Evolutionary conservation across 2,329 filamentous ascomycete genomes (phyloP).

Genomic region (Xylariaceae sp.): DNA sequence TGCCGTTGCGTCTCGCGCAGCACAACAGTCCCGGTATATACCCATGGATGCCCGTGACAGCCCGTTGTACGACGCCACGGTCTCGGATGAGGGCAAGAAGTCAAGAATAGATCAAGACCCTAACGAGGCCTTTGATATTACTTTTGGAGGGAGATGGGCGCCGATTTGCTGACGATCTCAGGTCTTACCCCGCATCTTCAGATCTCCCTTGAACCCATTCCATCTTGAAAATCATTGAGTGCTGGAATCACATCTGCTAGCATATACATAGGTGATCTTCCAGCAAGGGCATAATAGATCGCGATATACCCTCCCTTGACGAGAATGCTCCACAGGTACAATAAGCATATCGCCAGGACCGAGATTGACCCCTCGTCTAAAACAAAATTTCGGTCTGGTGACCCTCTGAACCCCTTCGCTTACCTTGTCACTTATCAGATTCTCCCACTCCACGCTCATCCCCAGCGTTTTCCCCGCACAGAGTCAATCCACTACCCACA

Average conservation of each 20-base stretch:
- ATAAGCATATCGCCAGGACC: neutral
- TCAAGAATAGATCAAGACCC: neutral
- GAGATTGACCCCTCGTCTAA: slow-evolving; percentile 1
- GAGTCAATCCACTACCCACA: neutral
- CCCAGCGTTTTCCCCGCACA: neutral
- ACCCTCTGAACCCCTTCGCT: slow-evolving; percentile 2
- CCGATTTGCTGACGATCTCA: slow-evolving; percentile 2
- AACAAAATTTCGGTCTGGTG: neutral
- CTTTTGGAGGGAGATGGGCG: neutral
- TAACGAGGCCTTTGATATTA: neutral
- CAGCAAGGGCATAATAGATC: no score
- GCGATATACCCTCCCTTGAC: neutral
- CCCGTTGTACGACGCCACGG: slow-evolving; percentile 6
- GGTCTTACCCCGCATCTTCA: slow-evolving; percentile 17
- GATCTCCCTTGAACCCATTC: neutral
- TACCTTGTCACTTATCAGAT: slow-evolving; percentile 8
- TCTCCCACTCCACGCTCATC: neutral
- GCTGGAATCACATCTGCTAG: no score
- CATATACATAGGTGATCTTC: no score
- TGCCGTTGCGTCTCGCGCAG: slow-evolving; percentile 12
- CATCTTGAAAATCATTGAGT: no score
- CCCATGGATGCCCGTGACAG: neutral
- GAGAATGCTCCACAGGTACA: neutral
- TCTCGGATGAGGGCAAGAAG: slow-evolving; percentile 4
- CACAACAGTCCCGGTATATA: slow-evolving; percentile 15